Evolutionary conservation across 1,284 basidiomycete genomes (phyloP).

Genomic region (Tilletia horrida): DNA sequence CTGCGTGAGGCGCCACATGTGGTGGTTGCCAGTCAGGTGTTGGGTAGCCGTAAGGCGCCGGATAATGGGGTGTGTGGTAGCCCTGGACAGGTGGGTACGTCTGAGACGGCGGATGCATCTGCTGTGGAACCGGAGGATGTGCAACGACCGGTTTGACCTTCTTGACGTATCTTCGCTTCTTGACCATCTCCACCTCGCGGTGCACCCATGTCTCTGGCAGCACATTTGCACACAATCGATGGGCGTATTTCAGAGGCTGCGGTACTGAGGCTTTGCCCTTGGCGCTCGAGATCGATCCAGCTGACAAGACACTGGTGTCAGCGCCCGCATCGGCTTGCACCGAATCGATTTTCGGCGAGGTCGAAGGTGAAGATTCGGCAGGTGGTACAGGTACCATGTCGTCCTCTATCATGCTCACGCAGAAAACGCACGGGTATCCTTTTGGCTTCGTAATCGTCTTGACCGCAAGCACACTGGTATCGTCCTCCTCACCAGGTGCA

Average conservation of each 20-base stretch:
- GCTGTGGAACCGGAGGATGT: too few relatives aligned
- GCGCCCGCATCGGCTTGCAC: background rate
- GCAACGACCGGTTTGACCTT: background rate
- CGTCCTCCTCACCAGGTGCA: slow-evolving; percentile 6
- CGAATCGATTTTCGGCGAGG: background rate
- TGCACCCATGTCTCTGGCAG: slow-evolving; percentile 51
- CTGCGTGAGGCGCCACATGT: slow-evolving; percentile 24
- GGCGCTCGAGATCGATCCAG: background rate
- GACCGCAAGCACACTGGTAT: background rate
- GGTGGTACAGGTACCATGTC: slow-evolving; percentile 37
- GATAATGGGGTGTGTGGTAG: too few relatives aligned
- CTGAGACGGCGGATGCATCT: too few relatives aligned
- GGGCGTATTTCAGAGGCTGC: slow-evolving; percentile 32
- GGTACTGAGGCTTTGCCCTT: slow-evolving; percentile 27
- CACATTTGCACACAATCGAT: slow-evolving; percentile 49
- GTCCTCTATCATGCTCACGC: slow-evolving; percentile 43
- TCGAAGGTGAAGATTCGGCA: background rate
- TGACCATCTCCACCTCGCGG: slow-evolving; percentile 8
- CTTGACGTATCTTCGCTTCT: background rate
- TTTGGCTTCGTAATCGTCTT: background rate
- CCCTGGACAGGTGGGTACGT: too few relatives aligned
- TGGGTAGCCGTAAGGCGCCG: too few relatives aligned
- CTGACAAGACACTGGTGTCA: background rate
- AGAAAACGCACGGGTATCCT: slow-evolving; percentile 54
- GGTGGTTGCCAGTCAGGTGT: too few relatives aligned